Percentiles rank a stretch among this genome's conserved stretches.
Evolutionary conservation across 164 flowering plant genomes (phyloP).

Genomic region (Umbilicus rupestris): DNA sequence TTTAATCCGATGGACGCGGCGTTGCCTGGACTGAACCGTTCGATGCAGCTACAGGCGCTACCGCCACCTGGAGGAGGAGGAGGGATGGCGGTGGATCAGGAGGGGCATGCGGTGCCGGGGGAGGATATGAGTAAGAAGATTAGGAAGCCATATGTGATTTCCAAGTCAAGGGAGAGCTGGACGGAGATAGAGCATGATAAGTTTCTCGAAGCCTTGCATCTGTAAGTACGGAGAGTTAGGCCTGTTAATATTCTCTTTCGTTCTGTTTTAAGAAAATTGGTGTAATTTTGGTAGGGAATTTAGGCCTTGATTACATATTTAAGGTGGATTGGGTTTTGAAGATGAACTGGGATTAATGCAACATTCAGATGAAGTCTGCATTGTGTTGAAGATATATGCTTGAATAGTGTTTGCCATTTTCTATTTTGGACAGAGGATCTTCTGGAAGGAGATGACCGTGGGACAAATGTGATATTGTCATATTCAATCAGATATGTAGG

Average conservation of each 20-base stretch:
- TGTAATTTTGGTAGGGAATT: not conserved
- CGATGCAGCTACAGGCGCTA: not conserved
- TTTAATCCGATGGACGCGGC: not conserved
- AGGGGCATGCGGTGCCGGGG: not conserved
- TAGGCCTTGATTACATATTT: not conserved
- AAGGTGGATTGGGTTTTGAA: not conserved
- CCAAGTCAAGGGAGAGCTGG: slow-evolving; percentile 70
- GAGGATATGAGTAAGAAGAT: slow-evolving; percentile 30
- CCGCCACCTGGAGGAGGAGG: not conserved
- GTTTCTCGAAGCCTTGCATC: slow-evolving; percentile 55
- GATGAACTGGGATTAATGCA: not conserved
- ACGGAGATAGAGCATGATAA: slow-evolving; percentile 58
- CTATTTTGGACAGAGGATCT: not conserved
- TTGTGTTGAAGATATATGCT: too few species aligned
- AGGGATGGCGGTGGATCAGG: too few species aligned
- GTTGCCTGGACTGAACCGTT: not conserved
- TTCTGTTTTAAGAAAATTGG: not conserved
- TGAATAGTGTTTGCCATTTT: too few species aligned
- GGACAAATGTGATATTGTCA: too few species aligned
- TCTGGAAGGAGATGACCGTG: too few species aligned
- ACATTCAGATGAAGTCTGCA: too few species aligned
- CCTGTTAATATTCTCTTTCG: not conserved
- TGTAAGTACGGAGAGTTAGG: slow-evolving; percentile 24
- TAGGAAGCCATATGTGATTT: slow-evolving; percentile 53
- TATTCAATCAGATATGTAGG: too few species aligned